A percentile compares a stretch with the other conserved stretches of the same genome.
Conservation (phyloP, 495 filamentous ascomycete genomes). For the Rostrohypoxylon terebratum region DNA sequence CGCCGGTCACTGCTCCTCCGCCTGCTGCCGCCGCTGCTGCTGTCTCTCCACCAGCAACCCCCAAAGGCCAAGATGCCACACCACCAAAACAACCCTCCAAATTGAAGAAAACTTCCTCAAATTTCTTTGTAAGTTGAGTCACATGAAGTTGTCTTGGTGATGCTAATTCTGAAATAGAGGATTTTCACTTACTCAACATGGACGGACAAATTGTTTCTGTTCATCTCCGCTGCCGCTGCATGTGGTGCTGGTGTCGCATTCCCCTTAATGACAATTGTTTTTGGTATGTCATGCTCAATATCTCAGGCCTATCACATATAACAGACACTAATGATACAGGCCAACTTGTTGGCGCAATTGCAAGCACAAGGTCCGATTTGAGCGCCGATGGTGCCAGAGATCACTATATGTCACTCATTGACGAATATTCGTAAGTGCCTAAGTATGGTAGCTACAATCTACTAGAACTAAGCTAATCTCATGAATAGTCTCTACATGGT, state of each 20-base stretch:
- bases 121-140: slow-evolving; percentile 49
- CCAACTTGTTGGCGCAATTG: slow-evolving; percentile 54
- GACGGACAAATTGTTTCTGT: slow-evolving; percentile 56
- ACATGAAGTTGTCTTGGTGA: background rate
- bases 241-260: slow-evolving; percentile 63
- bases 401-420: slow-evolving; percentile 39
- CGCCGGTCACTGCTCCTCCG: slow-evolving; percentile 19
- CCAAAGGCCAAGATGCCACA: background rate
- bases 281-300: slow-evolving; percentile 49
- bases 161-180: slow-evolving; percentile 50
- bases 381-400: slow-evolving; percentile 29
- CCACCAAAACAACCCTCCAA: slow-evolving; percentile 30
- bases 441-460: too few species aligned
- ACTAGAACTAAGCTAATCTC: slow-evolving; percentile 3
- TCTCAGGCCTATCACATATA: background rate
- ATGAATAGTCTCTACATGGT: slow-evolving; percentile 65
- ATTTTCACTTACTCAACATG: slow-evolving; percentile 64
- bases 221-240: slow-evolving; percentile 57
- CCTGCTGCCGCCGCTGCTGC: slow-evolving; percentile 1
- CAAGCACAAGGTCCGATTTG: slow-evolving; percentile 33
- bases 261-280: slow-evolving; percentile 63
- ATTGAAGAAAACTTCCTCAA: slow-evolving; percentile 49
- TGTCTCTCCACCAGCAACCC: background rate
- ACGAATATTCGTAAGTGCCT: slow-evolving; percentile 46
- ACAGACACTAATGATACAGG: slow-evolving; percentile 47